phyloP scores from a whole-genome alignment of 2,329 filamentous ascomycete genomes.

The Catunica adiposa region DNA sequence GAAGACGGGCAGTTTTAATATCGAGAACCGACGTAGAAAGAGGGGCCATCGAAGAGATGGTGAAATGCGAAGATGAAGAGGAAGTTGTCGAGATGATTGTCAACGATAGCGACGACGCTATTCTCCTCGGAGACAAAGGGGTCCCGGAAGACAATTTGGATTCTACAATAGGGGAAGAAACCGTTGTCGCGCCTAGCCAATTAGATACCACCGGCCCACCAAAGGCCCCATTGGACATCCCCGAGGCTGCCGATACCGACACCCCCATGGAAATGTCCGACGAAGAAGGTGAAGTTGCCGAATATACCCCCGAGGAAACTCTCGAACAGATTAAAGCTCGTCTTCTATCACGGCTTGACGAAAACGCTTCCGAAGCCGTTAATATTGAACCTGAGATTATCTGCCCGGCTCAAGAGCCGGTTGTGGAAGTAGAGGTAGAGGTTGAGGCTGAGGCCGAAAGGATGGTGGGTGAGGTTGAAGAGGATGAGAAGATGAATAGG shows the following conservation, averaged over 20 bases:
- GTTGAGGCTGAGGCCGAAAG: no score
- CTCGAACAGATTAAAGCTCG: conserved; percentile 33
- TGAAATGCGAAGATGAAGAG: conserved; percentile 26
- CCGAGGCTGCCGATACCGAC: conserved; percentile 18
- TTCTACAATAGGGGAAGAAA: background rate
- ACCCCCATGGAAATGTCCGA: conserved; percentile 27
- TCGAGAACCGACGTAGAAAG: conserved; percentile 38
- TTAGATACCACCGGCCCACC: background rate
- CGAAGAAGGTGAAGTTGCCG: conserved; percentile 24
- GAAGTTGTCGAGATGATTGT: conserved; percentile 15
- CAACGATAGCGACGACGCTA: conserved; percentile 19
- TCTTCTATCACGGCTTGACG: conserved; percentile 30
- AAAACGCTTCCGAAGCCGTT: conserved; percentile 7
- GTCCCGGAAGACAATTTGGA: background rate
- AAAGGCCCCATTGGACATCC: background rate
- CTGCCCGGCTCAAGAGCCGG: background rate
- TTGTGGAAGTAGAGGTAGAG: conserved; percentile 20
- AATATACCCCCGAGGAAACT: conserved; percentile 21
- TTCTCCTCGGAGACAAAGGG: background rate
- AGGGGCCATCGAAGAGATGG: conserved; percentile 32
- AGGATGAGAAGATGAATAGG: conserved; percentile 32
- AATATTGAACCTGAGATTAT: conserved; percentile 22
- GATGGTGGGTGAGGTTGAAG: conserved; percentile 18
- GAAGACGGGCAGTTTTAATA: conserved; percentile 53
- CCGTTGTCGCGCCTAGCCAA: background rate